Conservation (phyloP, 2,329 filamentous ascomycete genomes). For the Venturia nashicola region DNA sequence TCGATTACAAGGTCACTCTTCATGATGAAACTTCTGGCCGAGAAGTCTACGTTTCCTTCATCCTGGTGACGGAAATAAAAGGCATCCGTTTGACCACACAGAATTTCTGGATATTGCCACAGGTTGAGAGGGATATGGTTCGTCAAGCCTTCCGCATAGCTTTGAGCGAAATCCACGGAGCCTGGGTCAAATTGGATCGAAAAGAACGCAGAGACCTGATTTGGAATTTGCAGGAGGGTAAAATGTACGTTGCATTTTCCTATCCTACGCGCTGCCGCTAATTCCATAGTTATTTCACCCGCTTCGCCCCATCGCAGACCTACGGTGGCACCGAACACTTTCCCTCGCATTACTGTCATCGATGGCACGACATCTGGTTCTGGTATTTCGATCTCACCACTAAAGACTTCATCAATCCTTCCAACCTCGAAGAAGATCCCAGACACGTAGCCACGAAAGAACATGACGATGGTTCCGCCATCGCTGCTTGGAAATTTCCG, state of each 20-base stretch:
- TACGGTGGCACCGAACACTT: not conserved
- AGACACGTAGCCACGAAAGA: not conserved
- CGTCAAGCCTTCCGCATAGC: conserved; percentile 3
- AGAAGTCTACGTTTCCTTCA: not conserved
- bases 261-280: not conserved
- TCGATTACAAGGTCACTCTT: conserved; percentile 1
- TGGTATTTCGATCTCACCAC: not conserved
- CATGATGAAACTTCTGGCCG: not conserved
- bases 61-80: not conserved
- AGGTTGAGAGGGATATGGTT: not conserved
- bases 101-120: not conserved
- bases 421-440: not conserved
- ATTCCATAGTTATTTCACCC: not conserved
- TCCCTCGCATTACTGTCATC: not conserved
- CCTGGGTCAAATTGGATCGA: not conserved
- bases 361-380: not conserved
- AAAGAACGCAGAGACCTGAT: not conserved
- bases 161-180: not conserved
- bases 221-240: not conserved
- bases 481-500: not conserved
- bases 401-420: not conserved
- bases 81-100: not conserved
- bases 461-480: not conserved
- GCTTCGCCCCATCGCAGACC: not conserved
- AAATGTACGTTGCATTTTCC: not conserved